Base-by-base conservation (phyloP, 2,329 filamentous ascomycete species). In the Grosmannia penicillata region DNA sequence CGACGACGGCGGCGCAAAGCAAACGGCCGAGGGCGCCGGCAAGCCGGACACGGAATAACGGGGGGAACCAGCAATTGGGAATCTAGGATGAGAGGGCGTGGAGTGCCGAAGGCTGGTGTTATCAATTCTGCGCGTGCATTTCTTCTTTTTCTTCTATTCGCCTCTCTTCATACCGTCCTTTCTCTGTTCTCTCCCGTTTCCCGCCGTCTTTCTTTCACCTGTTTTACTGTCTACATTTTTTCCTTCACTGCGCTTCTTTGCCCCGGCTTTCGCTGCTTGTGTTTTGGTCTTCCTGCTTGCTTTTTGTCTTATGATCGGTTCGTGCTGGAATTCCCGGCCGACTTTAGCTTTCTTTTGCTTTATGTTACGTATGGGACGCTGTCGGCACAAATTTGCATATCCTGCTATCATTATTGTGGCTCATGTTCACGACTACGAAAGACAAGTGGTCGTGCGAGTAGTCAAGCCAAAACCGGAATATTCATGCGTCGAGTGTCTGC, bases 21-120 rank as follows among this genome's bases (percentile, higher is more conserved):
- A 43, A 21, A 43, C 39, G 18, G 37, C 41, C 4, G 42, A 41
- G 24, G 38, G 22, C 15, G 26, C 24, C 6, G 26, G 10, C 11
- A 4, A 15, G 29, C n/a, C n/a, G n/a, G n/a, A n/a, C n/a, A n/a
- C n/a, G 11, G 6, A 21, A 24, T 8, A 17, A 33, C 6, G 17
- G 18, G 29, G 14, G 21, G 17, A 31, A 31, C 15, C 10, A n/a
- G n/a, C n/a, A n/a, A n/a, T n/a, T n/a, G 15, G 28, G 28, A 30
- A 21, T 9, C 21, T 10, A 29, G 14, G 10, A 13, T 17, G 39
- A 24, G 19, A 19, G 25, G 14, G 30, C 30, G 24, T n/a, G 17
- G 18, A n/a, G n/a, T n/a, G n/a, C n/a, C n/a, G n/a, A n/a, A n/a
- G n/a, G n/a, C n/a, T n/a, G n/a, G n/a, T n/a, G 19, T 32, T 18